Base-by-base conservation (phyloP, 225 moss, liverwort and hornwort species). In the Polytrichum commune region DNA sequence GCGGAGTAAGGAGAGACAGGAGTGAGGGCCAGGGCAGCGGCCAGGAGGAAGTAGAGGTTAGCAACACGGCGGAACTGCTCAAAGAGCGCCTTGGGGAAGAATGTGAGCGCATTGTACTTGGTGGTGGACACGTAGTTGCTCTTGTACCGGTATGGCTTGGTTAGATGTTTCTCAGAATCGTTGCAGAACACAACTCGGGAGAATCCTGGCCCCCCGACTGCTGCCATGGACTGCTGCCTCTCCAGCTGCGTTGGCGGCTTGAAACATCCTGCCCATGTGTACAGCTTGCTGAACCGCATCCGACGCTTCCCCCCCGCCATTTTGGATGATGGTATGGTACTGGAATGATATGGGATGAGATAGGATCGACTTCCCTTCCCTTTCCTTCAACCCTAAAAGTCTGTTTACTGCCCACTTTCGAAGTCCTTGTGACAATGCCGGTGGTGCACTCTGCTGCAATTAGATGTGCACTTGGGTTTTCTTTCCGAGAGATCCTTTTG, bases 41-140 rank as follows among this genome's bases (percentile, higher is more conserved):
- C 73, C 7, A 84, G 75, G 27, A 90, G 90, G 72, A 86, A 90
- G 68, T 90, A 90, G 1, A 87, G 82, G 80, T 90, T 90, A 55
- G 90, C 90, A 32, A 90, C 87, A 26, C 90, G 80, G 46, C 90
- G 82, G 66, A 90, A 90, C 82, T 90, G 87, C 78, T 90, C 87
- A 56, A 90, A 90, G 29, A 90, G 54, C 20, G 90, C 86, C 73
- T 90, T 90, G 13, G 90, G 90, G 4, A 90, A 75, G 73, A 90
- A 90, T 1, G 90, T 84, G 64, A 79, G 5, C 16, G 82, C 22
- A 60, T 87, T 90, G 72, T 90, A 90, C 63, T 90, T 90, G 54
- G 90, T 87, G 1, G 90, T 90, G 6, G 90, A 90, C 53, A 90
- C 90, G 68, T 90, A 90, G 74, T 90, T 90, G 63, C 76, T 81